Conservation (phyloP, 805 yeast genomes). For the Clavispora vitiphila region DNA sequence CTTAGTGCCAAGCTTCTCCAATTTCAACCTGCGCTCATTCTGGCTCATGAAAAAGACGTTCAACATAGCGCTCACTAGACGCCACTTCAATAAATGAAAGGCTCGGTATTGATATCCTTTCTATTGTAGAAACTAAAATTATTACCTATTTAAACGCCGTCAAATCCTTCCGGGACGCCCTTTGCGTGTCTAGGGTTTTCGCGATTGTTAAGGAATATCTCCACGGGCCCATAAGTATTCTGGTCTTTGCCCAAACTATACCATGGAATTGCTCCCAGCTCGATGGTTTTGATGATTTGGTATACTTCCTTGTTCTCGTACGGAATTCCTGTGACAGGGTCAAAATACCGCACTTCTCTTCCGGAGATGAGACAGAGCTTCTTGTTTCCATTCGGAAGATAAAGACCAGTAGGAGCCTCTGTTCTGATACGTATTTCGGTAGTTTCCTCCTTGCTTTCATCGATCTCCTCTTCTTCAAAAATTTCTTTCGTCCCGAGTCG, state of each 20-base stretch:
- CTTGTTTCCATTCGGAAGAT: conserved; percentile 63
- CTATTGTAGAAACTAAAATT: not conserved
- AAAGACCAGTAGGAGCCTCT: conserved; percentile 70
- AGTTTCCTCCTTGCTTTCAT: conserved; percentile 33
- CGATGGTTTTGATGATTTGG: conserved; percentile 49
- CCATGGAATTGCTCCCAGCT: conserved; percentile 50
- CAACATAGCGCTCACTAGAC: conserved; percentile 35
- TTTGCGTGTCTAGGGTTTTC: conserved; percentile 66
- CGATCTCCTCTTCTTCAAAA: conserved; percentile 39
- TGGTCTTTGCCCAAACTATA: conserved; percentile 43
- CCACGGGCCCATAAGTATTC: conserved; percentile 49
- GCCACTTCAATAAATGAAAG: conserved; percentile 1
- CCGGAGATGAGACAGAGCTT: conserved; percentile 74
- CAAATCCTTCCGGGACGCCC: conserved; percentile 87
- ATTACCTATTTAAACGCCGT: conserved; percentile 12
- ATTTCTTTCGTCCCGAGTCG: conserved; percentile 54
- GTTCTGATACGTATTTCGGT: conserved; percentile 48
- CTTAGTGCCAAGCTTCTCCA: conserved; percentile 43
- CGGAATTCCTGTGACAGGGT: conserved; percentile 84
- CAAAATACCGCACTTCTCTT: conserved; percentile 73
- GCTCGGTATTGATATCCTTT: not conserved
- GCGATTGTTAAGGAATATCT: conserved; percentile 37
- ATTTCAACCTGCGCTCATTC: conserved; percentile 61
- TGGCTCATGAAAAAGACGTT: conserved; percentile 57
- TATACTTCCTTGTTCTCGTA: conserved; percentile 82